Evolutionary conservation across 768 basidiomycete genomes (phyloP), one percentile per base, ranked within the genome.

Genomic region (Serendipita vermifera): DNA sequence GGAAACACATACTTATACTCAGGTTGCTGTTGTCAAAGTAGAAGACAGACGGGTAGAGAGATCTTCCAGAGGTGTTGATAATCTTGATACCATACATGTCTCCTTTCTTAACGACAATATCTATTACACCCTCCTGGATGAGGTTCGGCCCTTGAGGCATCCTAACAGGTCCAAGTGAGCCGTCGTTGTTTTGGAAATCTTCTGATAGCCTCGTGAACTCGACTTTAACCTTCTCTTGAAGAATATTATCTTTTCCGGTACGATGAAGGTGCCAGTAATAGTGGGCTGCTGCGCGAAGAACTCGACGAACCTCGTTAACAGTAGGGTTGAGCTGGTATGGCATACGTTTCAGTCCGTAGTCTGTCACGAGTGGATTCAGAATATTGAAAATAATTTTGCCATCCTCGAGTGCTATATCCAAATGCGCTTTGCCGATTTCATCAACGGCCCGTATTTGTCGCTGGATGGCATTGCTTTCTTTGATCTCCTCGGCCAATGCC

Each of bases 1-100:
- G 15, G 3, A 1, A 6, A 54, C 26, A 66, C 60, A 36, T 17
- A 61, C 60, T 38, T 14, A 61, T 66, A 46, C 66, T 64, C 22
- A 67, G 58, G 27, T 67, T 66, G 46, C 62, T 61, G 38, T 61
- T 59, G 54, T 68, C 64, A 55, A 68, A 69, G 41, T 66, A 68
- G 43, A 67, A 67, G 9, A 66, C 33, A 39, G 59, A 60, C 2
- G 59, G 55, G 39, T 64, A 67, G 3, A 69, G 57, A 41, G 60
- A 48, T 13, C 32, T 7, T 4, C 38, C 46, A 17, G 59, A 57
- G 17, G 62, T 57, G 57, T 69, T 69, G 17, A 55, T 63, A 46
- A 69, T 62, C 38, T 59, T 59, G 29, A 63, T 46, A 11, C 58
- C 57, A 29, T 65, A 62, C 11, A 22, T 38, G 6, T 65, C 48